Conservation (phyloP, 2,329 filamentous ascomycete species). For the Calonectria hongkongensis region DNA sequence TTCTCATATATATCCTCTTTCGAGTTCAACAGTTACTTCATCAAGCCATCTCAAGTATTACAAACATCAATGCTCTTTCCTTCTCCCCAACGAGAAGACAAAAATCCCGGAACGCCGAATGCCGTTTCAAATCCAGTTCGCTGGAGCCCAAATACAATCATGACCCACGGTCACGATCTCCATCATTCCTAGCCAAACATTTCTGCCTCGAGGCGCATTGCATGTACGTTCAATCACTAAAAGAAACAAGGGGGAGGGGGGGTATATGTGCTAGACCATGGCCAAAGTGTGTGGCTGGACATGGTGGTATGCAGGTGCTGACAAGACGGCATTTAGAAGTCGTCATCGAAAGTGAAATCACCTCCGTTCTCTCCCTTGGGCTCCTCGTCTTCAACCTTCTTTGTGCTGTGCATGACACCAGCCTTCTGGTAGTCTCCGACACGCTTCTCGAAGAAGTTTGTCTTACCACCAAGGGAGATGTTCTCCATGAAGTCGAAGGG, state of each 20-base stretch:
- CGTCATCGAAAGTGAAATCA: conserved; percentile 95
- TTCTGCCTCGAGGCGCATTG: conserved; percentile 48
- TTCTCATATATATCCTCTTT: conserved; percentile 49
- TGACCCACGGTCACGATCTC: conserved; percentile 36
- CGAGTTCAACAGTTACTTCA: conserved; percentile 51
- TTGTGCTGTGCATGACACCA: conserved; percentile 95
- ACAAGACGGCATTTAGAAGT: conserved; percentile 82
- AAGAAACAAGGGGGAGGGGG: conserved; percentile 46
- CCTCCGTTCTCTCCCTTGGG: conserved; percentile 77
- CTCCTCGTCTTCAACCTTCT: conserved; percentile 76
- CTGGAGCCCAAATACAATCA: conserved; percentile 46
- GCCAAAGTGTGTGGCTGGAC: conserved; percentile 20
- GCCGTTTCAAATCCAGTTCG: conserved; percentile 45
- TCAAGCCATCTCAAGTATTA: conserved; percentile 52
- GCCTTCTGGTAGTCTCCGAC: conserved; percentile 99
- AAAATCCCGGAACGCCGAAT: conserved; percentile 50
- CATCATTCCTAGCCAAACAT: conserved; percentile 44
- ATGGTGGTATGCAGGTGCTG: conserved; percentile 34
- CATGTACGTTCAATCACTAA: conserved; percentile 48
- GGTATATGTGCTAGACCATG: conserved; percentile 49
- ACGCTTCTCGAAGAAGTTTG: conserved; percentile 99
- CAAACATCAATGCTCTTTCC: conserved; percentile 53
- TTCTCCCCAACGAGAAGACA: conserved; percentile 41
- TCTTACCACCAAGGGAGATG: conserved; percentile 98
- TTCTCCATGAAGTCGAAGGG: conserved; percentile 99